Conservation (phyloP, 2,329 filamentous ascomycete species). For the Xylariales sp. region DNA sequence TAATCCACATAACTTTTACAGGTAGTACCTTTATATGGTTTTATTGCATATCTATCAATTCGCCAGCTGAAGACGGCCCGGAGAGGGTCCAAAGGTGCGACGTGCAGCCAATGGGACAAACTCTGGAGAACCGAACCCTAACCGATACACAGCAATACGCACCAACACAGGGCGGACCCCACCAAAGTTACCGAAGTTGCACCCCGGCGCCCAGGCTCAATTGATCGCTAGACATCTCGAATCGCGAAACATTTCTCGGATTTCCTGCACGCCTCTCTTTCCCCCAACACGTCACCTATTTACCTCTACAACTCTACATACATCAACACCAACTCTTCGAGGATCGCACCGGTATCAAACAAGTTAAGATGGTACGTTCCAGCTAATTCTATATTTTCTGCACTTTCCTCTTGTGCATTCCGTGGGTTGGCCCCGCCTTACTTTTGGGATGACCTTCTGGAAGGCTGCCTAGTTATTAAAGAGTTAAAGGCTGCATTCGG, state of each 20-base stretch:
- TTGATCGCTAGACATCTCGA: constrained; percentile 37
- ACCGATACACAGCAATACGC: constrained; percentile 44
- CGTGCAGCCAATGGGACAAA: constrained; percentile 46
- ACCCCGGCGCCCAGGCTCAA: constrained; percentile 40
- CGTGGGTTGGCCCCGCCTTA: constrained; percentile 26
- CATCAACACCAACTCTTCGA: constrained; percentile 65
- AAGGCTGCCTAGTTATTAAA: constrained; percentile 5
- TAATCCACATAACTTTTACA: not conserved
- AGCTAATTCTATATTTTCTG: not conserved
- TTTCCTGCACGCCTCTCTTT: constrained; percentile 38
- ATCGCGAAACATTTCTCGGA: constrained; percentile 42
- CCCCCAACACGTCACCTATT: constrained; percentile 36
- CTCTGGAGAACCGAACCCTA: constrained; percentile 47
- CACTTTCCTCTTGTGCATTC: not conserved
- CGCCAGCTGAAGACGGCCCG: constrained; percentile 27
- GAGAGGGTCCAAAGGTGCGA: not conserved
- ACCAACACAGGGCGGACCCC: constrained; percentile 36
- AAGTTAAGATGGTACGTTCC: constrained; percentile 70
- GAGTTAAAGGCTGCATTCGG: not conserved
- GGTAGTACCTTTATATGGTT: constrained; percentile 16
- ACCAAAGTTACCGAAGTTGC: constrained; percentile 25
- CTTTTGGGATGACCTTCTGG: not conserved
- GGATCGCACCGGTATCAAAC: constrained; percentile 72
- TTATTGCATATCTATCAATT: not conserved
- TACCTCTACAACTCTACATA: constrained; percentile 42